Conservation (phyloP, 306 rosid genomes). For the Purshia tridentata region DNA sequence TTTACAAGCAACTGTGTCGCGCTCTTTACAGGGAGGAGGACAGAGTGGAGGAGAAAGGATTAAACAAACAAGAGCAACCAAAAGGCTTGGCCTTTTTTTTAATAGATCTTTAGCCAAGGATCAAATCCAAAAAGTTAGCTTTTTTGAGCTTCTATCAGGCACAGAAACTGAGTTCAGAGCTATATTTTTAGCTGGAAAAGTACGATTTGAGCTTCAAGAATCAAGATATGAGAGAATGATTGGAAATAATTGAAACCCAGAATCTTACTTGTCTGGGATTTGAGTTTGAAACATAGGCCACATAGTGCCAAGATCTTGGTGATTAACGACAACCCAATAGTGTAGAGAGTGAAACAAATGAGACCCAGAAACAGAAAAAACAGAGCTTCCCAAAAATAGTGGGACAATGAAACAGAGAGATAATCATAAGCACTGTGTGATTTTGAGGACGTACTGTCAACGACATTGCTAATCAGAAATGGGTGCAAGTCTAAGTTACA, state of each 20-base stretch:
- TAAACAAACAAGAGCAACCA: conserved; percentile 24
- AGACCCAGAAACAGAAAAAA: neutral
- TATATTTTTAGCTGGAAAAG: neutral
- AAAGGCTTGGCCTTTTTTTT: conserved; percentile 20
- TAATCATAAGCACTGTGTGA: neutral
- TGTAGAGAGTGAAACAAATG: neutral
- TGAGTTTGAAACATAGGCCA: neutral
- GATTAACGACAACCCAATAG: neutral
- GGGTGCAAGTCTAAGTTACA: conserved; percentile 7
- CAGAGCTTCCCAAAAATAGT: conserved; percentile 16
- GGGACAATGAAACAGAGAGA: conserved; percentile 14
- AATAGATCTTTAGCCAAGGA: conserved; percentile 16
- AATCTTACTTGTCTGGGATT: neutral
- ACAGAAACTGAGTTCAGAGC: conserved; percentile 6
- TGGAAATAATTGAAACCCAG: neutral
- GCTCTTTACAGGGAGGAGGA: conserved; percentile 47
- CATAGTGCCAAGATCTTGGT: neutral
- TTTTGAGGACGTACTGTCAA: conserved; percentile 28
- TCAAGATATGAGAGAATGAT: neutral
- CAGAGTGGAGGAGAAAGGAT: conserved; percentile 21
- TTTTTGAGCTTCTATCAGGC: conserved; percentile 18
- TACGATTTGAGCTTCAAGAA: neutral
- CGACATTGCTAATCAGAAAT: conserved; percentile 39
- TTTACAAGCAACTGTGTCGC: conserved; percentile 26
- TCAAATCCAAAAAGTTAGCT: conserved; percentile 32